Percentiles rank a stretch among this genome's conserved stretches.
phyloP scores from a whole-genome alignment of 2,329 filamentous ascomycete species.

The Pseudocercospora pini-densiflorae region DNA sequence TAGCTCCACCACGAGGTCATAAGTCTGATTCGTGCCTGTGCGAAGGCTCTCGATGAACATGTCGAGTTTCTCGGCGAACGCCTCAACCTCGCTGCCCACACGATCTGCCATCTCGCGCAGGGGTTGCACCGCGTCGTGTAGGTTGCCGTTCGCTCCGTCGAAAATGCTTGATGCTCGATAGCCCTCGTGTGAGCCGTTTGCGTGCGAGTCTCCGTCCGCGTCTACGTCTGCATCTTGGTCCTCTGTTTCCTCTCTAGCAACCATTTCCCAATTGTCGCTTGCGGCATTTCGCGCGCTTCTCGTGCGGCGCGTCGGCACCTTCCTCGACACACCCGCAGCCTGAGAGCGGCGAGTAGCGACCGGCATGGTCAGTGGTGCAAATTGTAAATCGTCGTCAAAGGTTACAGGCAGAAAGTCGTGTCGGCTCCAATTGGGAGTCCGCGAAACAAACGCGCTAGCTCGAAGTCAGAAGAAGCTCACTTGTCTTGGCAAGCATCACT shows the following conservation, averaged over 20 bases:
- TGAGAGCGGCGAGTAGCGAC: slow-evolving; percentile 16
- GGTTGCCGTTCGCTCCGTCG: background rate
- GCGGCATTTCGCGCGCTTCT: slow-evolving; percentile 4
- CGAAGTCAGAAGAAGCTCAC: background rate
- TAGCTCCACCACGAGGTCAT: slow-evolving; percentile 68
- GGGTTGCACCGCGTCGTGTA: slow-evolving; percentile 47
- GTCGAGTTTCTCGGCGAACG: slow-evolving; percentile 83
- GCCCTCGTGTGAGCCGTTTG: background rate
- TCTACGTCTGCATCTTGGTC: background rate
- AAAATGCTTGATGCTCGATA: background rate
- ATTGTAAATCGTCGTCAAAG: background rate
- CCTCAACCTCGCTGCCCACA: slow-evolving; percentile 80
- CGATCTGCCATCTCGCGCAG: slow-evolving; percentile 68
- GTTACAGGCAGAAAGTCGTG: background rate
- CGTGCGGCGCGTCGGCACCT: slow-evolving; percentile 18
- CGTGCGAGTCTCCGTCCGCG: background rate
- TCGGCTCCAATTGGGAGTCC: background rate
- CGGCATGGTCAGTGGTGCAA: slow-evolving; percentile 15
- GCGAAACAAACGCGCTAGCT: background rate
- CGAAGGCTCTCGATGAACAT: slow-evolving; percentile 62
- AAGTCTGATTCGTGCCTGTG: slow-evolving; percentile 51
- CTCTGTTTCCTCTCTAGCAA: background rate
- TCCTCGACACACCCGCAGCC: slow-evolving; percentile 12
- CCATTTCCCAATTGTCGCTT: slow-evolving; percentile 15
- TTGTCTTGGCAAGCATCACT: background rate